Percentiles rank a stretch among this genome's conserved stretches.
Evolutionary conservation across 805 yeast genomes (phyloP).

Genomic region (Cyberlindnera mycetangii): DNA sequence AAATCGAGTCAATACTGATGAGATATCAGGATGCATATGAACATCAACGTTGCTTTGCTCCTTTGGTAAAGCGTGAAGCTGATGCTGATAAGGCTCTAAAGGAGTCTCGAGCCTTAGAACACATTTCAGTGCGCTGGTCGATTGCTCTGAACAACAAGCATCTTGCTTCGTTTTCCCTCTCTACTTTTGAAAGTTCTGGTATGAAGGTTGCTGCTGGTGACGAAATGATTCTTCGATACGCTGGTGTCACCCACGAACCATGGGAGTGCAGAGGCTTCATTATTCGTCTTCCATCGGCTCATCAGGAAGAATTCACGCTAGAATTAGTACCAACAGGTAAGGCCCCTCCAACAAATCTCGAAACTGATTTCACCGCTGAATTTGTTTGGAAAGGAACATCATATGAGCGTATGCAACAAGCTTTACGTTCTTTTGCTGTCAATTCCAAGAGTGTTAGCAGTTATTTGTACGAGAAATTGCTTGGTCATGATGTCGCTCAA

Average conservation of each 20-base stretch:
- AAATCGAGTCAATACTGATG: slow-evolving; percentile 68
- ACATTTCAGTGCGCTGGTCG: slow-evolving; percentile 73
- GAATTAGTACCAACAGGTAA: slow-evolving; percentile 49
- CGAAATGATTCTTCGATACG: slow-evolving; percentile 65
- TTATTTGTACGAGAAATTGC: slow-evolving; percentile 68
- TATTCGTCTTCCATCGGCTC: slow-evolving; percentile 64
- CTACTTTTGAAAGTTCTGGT: slow-evolving; percentile 63
- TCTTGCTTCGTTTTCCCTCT: slow-evolving; percentile 64
- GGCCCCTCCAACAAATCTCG: slow-evolving; percentile 57
- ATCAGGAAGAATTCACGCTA: slow-evolving; percentile 65
- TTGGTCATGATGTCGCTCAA: slow-evolving; percentile 75
- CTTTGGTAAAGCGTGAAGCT: slow-evolving; percentile 77
- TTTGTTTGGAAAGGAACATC: slow-evolving; percentile 88
- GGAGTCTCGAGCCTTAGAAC: slow-evolving; percentile 75
- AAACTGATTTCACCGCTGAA: slow-evolving; percentile 74
- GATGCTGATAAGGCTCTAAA: slow-evolving; percentile 71
- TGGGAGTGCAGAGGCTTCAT: slow-evolving; percentile 79
- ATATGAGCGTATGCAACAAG: slow-evolving; percentile 79
- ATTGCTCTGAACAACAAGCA: slow-evolving; percentile 60
- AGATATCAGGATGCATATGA: slow-evolving; percentile 80
- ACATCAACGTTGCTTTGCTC: slow-evolving; percentile 82
- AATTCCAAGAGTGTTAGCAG: slow-evolving; percentile 67
- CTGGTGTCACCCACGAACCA: slow-evolving; percentile 51
- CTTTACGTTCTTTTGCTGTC: slow-evolving; percentile 69
- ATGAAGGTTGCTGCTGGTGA: slow-evolving; percentile 82